Conservation (phyloP, 192 early-diverging fungal genomes). For the Mortierella hygrophila region DNA sequence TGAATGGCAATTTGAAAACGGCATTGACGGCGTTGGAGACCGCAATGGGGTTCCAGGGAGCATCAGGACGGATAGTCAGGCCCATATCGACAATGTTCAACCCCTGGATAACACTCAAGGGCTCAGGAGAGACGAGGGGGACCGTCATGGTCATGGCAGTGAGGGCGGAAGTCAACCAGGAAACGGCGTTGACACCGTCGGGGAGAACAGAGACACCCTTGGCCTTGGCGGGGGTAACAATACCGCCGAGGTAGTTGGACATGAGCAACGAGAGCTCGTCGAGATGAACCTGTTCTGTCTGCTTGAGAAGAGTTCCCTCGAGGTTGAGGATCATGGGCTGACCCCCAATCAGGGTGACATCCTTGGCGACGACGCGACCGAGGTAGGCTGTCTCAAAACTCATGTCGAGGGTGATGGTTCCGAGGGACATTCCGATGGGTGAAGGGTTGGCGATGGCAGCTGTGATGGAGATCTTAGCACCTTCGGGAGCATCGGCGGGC, state of each 20-base stretch:
- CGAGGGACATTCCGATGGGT: constrained; percentile 42
- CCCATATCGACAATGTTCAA: constrained; percentile 39
- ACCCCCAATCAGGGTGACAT: constrained; percentile 28
- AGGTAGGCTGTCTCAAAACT: constrained; percentile 39
- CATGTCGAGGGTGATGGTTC: constrained; percentile 50
- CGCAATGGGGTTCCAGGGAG: constrained; percentile 38
- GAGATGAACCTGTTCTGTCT: constrained; percentile 36
- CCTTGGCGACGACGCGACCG: constrained; percentile 44
- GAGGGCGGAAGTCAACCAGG: constrained; percentile 36
- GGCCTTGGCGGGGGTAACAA: constrained; percentile 28
- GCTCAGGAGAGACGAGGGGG: constrained; percentile 20
- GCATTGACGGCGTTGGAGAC: constrained; percentile 34
- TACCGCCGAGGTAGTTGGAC: constrained; percentile 42
- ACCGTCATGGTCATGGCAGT: constrained; percentile 31
- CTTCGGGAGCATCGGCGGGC: constrained; percentile 29
- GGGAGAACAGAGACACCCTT: constrained; percentile 48
- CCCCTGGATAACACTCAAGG: constrained; percentile 45
- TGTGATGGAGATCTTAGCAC: constrained; percentile 26
- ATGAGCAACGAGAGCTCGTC: constrained; percentile 43
- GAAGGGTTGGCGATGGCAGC: constrained; percentile 47
- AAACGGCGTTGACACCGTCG: constrained; percentile 41
- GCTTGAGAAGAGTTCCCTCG: constrained; percentile 40
- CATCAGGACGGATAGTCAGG: constrained; percentile 19
- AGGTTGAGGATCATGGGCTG: constrained; percentile 40
- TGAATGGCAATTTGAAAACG: constrained; percentile 48